Base-by-base conservation (phyloP, 345 rosid genomes). In the Clarkia xantiana region DNA sequence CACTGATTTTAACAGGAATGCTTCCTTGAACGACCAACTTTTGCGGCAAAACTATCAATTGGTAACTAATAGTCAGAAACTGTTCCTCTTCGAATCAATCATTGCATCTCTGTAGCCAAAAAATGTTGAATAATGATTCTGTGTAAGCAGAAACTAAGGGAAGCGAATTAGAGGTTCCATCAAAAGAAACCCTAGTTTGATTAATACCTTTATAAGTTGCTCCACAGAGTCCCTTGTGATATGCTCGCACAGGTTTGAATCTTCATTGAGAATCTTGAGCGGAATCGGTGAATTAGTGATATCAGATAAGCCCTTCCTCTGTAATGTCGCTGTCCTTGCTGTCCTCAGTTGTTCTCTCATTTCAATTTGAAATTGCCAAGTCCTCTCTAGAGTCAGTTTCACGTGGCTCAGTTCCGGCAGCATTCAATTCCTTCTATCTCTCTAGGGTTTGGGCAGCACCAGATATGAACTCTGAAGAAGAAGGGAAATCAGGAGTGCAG, bases 201-300 rank as follows among this genome's bases (percentile, higher is more conserved):
- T 22, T 13, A 42, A 2, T 52, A 76, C 86, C 86, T 47, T 59
- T 23, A 76, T 57, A n/a, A 86, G 71, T 49, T 71, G 81, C 47
- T 76, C 59, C 23, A 77, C 51, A 7, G 64, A 47, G 41, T 63
- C 74, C 23, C 47, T 55, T 3, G 59, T 40, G 42, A 52, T 34
- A 52, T 52, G 3, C 56, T 46, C 52, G 73, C 43, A 46, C 20
- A 56, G 64, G 55, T 61, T 57, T 34, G 60, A 68, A 47, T 65
- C 62, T 5, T 56, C 53, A 41, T 19, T 49, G 18, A 19, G 42
- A 41, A 25, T 34, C 40, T 49, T 49, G 41, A 9, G 59, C 46
- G 9, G 18, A 14, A 16, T 40, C 13, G 14, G 57, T 6, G 57
- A 53, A 16, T 53, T 53, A 20, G 57, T 53, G 45, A 54, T 54